Percentiles rank a stretch among this genome's conserved stretches.
Evolutionary conservation across 129 eudicot species (phyloP).

Genomic region (Chrysanthemum seticuspe): DNA sequence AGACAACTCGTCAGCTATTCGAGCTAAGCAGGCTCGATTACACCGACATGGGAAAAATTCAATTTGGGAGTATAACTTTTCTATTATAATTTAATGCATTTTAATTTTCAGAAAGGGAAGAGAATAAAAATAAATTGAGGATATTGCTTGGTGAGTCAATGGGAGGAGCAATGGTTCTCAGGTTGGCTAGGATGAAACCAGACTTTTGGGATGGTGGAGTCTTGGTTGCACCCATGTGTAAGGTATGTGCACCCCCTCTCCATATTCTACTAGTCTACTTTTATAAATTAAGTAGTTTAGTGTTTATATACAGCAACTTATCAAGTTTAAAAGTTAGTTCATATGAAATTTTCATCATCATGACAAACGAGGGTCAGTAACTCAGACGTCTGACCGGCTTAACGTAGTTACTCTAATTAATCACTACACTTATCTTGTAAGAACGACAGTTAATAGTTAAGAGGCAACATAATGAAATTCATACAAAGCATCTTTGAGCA

Average conservation of each 20-base stretch:
- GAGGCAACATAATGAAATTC: too few relatives aligned
- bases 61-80: background rate
- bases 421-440: too few relatives aligned
- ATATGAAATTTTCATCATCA: too few relatives aligned
- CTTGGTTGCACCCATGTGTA: slow-evolving; percentile 97
- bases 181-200: slow-evolving; percentile 69
- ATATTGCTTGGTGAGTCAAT: slow-evolving; percentile 85
- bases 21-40: too few relatives aligned
- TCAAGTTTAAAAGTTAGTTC: too few relatives aligned
- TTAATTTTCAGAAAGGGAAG: slow-evolving; percentile 45
- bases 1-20: too few relatives aligned
- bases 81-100: background rate
- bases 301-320: too few relatives aligned
- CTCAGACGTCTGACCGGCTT: too few relatives aligned
- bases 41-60: background rate
- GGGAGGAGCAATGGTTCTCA: slow-evolving; percentile 95
- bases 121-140: slow-evolving; percentile 60
- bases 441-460: too few relatives aligned
- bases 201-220: slow-evolving; percentile 88
- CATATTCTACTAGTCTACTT: slow-evolving; percentile 6
- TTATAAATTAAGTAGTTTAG: background rate
- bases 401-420: too few relatives aligned
- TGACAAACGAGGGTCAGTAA: too few relatives aligned
- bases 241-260: slow-evolving; percentile 38
- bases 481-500: too few relatives aligned